Base-by-base conservation (phyloP, 2,329 filamentous ascomycete genomes). In the Chaetothyriales sp. region DNA sequence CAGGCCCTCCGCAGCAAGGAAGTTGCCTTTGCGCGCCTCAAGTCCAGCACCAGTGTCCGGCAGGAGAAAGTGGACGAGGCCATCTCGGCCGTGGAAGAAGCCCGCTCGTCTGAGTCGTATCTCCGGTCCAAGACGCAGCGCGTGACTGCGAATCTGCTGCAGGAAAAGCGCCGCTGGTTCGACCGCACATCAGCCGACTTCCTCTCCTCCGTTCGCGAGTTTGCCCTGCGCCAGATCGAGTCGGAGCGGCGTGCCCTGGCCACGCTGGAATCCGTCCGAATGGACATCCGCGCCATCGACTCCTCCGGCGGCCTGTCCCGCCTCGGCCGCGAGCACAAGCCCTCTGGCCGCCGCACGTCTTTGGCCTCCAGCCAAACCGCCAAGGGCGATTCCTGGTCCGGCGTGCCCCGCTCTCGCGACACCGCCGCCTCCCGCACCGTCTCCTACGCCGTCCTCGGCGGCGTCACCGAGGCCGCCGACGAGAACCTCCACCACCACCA, bases 371-470 rank as follows among this genome's bases (percentile, higher is more conserved):
- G 85, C 61, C 92, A 98, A 68, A 92, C 92, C 0, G 90, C 92
- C 47, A 94, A 94, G 70, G 92, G 92, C n/a, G 92, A 98, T 66
- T 84, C 92, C 15, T 98, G 92, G 92, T 95, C 87, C 61, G 92
- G 92, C 52, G 88, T 95, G 25, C 86, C 89, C 36, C 78, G 92
- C 55, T 78, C 86, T 50, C 80, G 82, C 26, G 86, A 94, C 60
- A 82, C 81, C n/a, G 22, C 22, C 9, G 69, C 87, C 51, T 83
- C 78, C 62, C 77, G 88, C 60, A 89, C 82, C 63, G 75, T 89
- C 57, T 87, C 84, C 51, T 39, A 15, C 32, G 81, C 83, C 46
- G 55, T 50, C 19, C 54, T 59, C 20, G 72, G 77, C n/a, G 74
- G 76, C 25, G 70, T 81, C 8, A 71, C 74, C 12, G 83, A 86